Conservation (phyloP, 2,329 filamentous ascomycete species). For the Hypoxylon sp. region DNA sequence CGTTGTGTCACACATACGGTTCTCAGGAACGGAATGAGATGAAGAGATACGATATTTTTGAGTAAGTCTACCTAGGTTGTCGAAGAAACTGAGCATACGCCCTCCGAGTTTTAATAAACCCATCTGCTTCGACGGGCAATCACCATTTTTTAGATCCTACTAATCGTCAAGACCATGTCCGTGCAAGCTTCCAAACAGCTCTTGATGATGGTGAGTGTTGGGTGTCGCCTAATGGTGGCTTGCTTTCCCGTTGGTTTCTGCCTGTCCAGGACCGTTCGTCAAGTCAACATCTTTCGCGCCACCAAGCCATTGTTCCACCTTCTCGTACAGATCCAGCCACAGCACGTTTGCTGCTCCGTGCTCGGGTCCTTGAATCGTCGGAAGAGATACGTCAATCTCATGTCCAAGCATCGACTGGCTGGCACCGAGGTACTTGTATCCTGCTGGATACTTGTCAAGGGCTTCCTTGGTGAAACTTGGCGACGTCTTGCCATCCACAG, state of each 20-base stretch:
- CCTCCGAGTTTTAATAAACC: constrained; percentile 1
- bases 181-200: too few species aligned
- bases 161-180: not conserved
- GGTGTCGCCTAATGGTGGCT: too few species aligned
- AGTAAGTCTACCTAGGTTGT: constrained; percentile 2
- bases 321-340: constrained; percentile 53
- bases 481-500: constrained; percentile 52
- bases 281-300: constrained; percentile 42
- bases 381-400: constrained; percentile 51
- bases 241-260: constrained; percentile 14
- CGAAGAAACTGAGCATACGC: too few species aligned
- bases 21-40: too few species aligned
- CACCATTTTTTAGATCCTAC: not conserved
- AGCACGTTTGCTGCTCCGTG: constrained; percentile 38
- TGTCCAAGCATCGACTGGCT: constrained; percentile 58
- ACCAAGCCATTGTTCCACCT: constrained; percentile 47
- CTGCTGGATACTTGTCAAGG: constrained; percentile 52
- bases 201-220: too few species aligned
- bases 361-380: constrained; percentile 49
- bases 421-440: constrained; percentile 57
- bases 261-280: constrained; percentile 19
- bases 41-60: not conserved
- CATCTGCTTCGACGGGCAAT: too few species aligned
- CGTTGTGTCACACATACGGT: too few species aligned
- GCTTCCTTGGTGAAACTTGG: constrained; percentile 51